Evolutionary conservation across 2,329 filamentous ascomycete genomes (phyloP), one percentile per base, ranked within the genome.

Genomic region (Colletotrichum somersetense): DNA sequence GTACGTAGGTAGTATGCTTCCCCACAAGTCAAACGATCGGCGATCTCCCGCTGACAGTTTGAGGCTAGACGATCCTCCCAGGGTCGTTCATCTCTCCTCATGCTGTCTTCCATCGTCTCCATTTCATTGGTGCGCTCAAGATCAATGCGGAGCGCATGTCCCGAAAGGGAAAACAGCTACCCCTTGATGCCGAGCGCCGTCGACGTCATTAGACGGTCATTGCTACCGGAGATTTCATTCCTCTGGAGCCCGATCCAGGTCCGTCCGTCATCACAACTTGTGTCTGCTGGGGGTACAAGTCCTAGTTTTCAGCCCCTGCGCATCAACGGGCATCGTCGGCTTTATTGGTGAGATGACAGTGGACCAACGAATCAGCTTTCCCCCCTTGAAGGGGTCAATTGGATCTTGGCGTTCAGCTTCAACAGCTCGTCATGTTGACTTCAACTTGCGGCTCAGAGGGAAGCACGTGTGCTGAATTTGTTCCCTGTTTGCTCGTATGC

Each of bases 131-230:
- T 18, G 10, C 20, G 14, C 1, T 10, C 11, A 1, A 14, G 3
- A 1, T 1, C 4, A 10, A 20, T 23, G 62, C 62, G 48, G 62
- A 26, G 35, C 40, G 12, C 38, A 14, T 57, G 30, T 52, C 65
- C 26, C 35, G 56, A 59, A 42, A 20, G 40, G 53, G 53, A 33
- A 69, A 48, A 35, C 20, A 59, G 67, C 62, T 62, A 5, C 59
- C 68, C 44, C 50, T 20, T 55, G 42, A 30, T 44, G 16, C 30
- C 20, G 44, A 33, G 30, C 53, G 56, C 48, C 66, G 57, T 69
- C 42, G 72, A 74, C 69, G 72, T 74, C 72, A 68, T 40, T 18
- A n/a, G 0, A 50, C 48, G 57, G 72, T 74, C 72, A 68, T 67
- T 40, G 40, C 2, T 16, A 12, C 44, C 66, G 70, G 72, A 74